phyloP scores from a whole-genome alignment of 129 eudicot genomes.

The Oenanthe sinensis region DNA sequence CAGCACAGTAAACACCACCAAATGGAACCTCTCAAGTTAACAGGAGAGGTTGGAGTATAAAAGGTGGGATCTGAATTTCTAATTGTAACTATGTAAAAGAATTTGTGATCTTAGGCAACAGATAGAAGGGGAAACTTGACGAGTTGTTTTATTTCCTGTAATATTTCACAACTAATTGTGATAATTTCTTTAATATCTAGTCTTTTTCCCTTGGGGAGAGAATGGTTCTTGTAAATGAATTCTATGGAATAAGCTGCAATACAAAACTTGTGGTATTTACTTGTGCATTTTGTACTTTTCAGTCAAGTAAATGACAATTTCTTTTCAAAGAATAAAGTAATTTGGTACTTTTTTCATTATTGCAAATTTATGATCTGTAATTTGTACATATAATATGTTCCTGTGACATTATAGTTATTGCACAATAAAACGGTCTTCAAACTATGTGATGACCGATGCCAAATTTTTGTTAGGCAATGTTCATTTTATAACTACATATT shows the following conservation, averaged over 20 bases:
- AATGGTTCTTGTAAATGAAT: slow-evolving; percentile 36
- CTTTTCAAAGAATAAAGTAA: too few relatives aligned
- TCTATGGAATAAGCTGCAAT: slow-evolving; percentile 25
- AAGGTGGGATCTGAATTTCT: slow-evolving; percentile 14
- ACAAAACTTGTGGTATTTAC: background rate
- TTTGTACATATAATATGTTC: too few relatives aligned
- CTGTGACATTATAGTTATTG: too few relatives aligned
- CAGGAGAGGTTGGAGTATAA: slow-evolving; percentile 35
- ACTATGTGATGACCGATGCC: too few relatives aligned
- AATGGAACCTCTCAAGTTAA: slow-evolving; percentile 29
- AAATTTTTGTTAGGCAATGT: too few relatives aligned
- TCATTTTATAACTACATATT: too few relatives aligned
- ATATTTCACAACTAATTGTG: slow-evolving; percentile 21
- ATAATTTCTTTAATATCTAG: slow-evolving; percentile 16
- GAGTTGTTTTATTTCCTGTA: slow-evolving; percentile 26
- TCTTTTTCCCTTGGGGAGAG: slow-evolving; percentile 21
- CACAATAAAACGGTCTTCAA: too few relatives aligned
- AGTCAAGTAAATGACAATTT: background rate
- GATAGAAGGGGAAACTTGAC: background rate
- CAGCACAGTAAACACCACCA: slow-evolving; percentile 55
- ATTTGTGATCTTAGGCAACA: slow-evolving; percentile 3
- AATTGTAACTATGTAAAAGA: slow-evolving; percentile 37
- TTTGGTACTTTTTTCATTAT: too few relatives aligned
- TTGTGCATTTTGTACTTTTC: background rate
- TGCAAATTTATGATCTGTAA: too few relatives aligned